Evolutionary conservation across 2,329 filamentous ascomycete species (phyloP).

Genomic region (Colletotrichum simmondsii): DNA sequence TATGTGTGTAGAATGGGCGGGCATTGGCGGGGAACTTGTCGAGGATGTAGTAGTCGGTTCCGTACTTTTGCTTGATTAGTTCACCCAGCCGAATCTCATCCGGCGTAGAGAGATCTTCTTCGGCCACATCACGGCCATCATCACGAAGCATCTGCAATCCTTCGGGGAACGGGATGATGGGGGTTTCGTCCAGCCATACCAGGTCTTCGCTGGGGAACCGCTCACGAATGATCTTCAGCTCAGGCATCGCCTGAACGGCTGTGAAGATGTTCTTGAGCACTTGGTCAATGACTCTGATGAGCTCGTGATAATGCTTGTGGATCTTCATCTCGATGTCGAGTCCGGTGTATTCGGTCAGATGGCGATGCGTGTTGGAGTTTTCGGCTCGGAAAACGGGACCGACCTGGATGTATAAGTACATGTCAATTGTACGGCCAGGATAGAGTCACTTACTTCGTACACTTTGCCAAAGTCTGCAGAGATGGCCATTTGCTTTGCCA

Average conservation of each 20-base stretch:
- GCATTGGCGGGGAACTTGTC: constrained; percentile 91
- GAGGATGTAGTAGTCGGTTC: constrained; percentile 92
- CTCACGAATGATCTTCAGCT: constrained; percentile 82
- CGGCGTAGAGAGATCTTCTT: constrained; percentile 85
- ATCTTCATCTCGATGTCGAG: constrained; percentile 94
- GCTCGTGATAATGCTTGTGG: constrained; percentile 89
- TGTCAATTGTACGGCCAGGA: neutral
- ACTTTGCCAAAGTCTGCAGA: constrained; percentile 90
- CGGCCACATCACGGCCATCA: constrained; percentile 79
- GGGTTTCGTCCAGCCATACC: constrained; percentile 87
- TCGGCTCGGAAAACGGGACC: constrained; percentile 93
- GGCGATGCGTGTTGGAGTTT: constrained; percentile 94
- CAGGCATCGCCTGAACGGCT: constrained; percentile 60
- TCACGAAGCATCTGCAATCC: constrained; percentile 85
- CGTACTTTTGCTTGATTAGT: constrained; percentile 86
- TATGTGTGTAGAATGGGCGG: constrained; percentile 92
- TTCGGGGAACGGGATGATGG: constrained; percentile 82
- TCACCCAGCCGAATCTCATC: constrained; percentile 89
- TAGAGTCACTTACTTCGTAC: constrained; percentile 69
- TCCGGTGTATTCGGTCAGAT: constrained; percentile 94
- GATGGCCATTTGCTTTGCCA: constrained; percentile 94
- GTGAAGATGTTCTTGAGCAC: constrained; percentile 80
- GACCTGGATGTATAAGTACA: constrained; percentile 52
- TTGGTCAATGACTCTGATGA: constrained; percentile 80
- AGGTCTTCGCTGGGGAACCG: constrained; percentile 90